Conservation (phyloP, 305 asterid genomes). For the Solanum hybrid region DNA sequence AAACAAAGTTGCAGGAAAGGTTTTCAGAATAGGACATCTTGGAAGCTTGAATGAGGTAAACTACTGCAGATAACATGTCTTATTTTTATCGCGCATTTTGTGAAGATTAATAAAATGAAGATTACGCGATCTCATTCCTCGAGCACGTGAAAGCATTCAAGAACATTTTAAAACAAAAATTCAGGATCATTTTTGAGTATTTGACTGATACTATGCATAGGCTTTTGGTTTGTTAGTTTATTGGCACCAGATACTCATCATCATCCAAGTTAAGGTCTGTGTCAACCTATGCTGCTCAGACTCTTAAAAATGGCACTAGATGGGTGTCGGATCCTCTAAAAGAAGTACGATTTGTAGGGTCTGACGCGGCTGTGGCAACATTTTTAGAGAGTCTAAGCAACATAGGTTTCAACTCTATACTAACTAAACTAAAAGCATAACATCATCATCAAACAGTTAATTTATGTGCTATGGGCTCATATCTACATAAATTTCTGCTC, state of each 20-base stretch:
- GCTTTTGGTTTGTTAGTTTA: background rate
- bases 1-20: slow-evolving; percentile 93
- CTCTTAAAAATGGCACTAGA: background rate
- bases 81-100: background rate
- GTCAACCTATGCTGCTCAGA: background rate
- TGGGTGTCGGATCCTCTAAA: background rate
- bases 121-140: background rate
- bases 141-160: background rate
- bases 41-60: slow-evolving; percentile 55
- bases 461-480: background rate
- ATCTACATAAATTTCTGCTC: background rate
- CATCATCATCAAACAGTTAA: background rate
- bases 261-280: background rate
- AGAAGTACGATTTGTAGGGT: background rate
- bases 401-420: background rate
- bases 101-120: background rate
- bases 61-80: background rate
- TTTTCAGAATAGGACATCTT: slow-evolving; percentile 95
- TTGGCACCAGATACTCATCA: background rate
- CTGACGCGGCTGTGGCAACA: fast-evolving
- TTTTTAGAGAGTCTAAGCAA: background rate
- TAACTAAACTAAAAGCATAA: background rate
- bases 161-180: background rate
- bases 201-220: background rate
- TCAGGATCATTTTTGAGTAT: background rate